Base-by-base conservation (phyloP, 176 grass and related monocot genomes). In the Thinopyrum elongatum region DNA sequence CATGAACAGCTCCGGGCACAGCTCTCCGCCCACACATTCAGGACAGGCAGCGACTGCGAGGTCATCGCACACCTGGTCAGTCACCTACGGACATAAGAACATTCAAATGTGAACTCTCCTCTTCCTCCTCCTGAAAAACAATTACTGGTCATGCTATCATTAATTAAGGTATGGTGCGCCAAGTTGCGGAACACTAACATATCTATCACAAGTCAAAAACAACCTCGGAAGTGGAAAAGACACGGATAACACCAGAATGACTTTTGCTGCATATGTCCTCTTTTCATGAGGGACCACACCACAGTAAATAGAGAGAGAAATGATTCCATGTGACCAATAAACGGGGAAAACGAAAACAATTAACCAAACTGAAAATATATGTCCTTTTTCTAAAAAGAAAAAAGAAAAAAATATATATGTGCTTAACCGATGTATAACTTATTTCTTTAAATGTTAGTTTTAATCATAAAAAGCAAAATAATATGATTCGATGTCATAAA, bases 11-110 rank as follows among this genome's bases (percentile, higher is more conserved):
- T 97, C 46, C 77, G 92, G 72, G 60, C 49, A 21, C 21, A 36
- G 0, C 84, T 97, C 82, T 4, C 88, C 5, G 7, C 84, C 15
- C 90, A 97, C 87, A 90, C 49, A 7, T 94, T 97, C 82, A 87
- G 95, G 79, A 97, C 95, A 0, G 95, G 95, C 23, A 97, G 95
- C 55, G 92, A 97, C 63, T 97, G 95, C 82, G 95, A 97, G 59
- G 90, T 97, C 78, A 94, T 97, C 75, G 87, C 89, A 0, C 95
- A 94, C 82, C 81, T 97, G 90, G 95, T 97, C 28, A 86, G 76
- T 29, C 13, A 51, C 10, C 30, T 3, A 31, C 30, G 10, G 22
- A 41, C 68, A 71, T 23, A 31, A 71, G 21, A 71, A 38, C 65
- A 21, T 68, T 68, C 30, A 35, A n/a, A 8, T 60, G 21, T 23